phyloP scores from a whole-genome alignment of 306 rosid genomes.

The peach (Prunus persica) region Prunus_persica_NCBIv2 NC_034014.1:8786501-8787000 shows the following conservation, averaged over 20 bases:
- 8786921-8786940: conserved; percentile 35
- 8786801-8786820: not conserved
- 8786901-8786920: not conserved
- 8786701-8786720: conserved; percentile 6
- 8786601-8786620: not conserved
- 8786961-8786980: conserved; percentile 21
- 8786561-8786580: not conserved
- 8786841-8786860: conserved; percentile 12
- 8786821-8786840: not conserved
- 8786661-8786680: not conserved
- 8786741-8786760: not conserved
- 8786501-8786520: not conserved
- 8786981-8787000: conserved; percentile 43
- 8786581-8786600: not conserved
- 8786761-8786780: not conserved
- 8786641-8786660: not conserved
- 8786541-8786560: not conserved
- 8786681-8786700: conserved; percentile 1
- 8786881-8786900: conserved; percentile 31
- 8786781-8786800: not conserved
- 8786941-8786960: conserved; percentile 66
- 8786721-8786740: not conserved
- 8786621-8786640: not conserved
- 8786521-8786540: not conserved
- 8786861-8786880: conserved; percentile 37